Conservation (phyloP, 257 asterid species). For the Cinchona pubescens region DNA sequence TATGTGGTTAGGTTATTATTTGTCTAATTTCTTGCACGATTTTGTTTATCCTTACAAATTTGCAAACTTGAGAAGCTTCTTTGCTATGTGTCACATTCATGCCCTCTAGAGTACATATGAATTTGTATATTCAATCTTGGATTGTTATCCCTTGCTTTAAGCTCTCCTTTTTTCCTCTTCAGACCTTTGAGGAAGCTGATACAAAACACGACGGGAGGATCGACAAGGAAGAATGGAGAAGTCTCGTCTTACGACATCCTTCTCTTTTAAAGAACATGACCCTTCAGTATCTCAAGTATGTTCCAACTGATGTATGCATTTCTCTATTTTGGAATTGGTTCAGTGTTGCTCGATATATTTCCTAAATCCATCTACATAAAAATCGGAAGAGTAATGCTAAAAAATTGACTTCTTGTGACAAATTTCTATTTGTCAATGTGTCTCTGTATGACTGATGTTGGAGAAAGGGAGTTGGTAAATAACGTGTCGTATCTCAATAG, state of each 20-base stretch:
- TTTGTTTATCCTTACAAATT: background rate
- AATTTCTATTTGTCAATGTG: background rate
- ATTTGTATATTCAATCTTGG: background rate
- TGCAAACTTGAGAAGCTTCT: background rate
- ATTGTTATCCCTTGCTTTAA: background rate
- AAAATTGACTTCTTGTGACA: background rate
- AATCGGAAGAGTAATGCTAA: background rate
- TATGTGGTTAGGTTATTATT: background rate
- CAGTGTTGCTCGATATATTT: background rate
- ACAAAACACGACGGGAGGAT: slow-evolving; percentile 94
- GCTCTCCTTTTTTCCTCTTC: background rate
- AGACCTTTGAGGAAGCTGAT: slow-evolving; percentile 97
- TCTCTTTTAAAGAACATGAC: slow-evolving; percentile 94
- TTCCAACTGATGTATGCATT: slow-evolving; percentile 2
- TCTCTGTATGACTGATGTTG: background rate
- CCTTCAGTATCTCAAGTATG: slow-evolving; percentile 92
- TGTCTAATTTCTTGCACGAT: background rate
- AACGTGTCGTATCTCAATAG: too few relatives aligned
- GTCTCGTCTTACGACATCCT: slow-evolving; percentile 82
- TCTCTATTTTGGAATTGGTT: background rate
- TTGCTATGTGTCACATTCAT: background rate
- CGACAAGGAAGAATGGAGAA: slow-evolving; percentile 96
- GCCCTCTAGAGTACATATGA: background rate
- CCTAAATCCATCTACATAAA: background rate
- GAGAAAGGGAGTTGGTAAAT: background rate